Percentiles rank a stretch among this genome's conserved stretches.
phyloP scores from a whole-genome alignment of 2,329 filamentous ascomycete species.

The Aspergillus arachidicola region DNA sequence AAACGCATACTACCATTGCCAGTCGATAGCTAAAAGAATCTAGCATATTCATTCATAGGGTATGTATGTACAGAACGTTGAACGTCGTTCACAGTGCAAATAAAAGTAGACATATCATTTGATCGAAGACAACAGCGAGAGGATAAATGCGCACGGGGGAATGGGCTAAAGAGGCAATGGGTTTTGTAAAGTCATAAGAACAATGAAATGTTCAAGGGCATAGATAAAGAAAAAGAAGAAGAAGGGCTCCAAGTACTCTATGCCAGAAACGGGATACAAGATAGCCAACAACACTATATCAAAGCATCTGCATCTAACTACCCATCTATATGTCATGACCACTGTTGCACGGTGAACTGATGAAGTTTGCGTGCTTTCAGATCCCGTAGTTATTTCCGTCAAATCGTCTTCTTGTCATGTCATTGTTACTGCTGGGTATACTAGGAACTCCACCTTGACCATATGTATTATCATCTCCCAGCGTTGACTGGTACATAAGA shows the following conservation, averaged over 20 bases:
- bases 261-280: neutral
- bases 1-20: neutral
- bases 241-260: neutral
- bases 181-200: neutral
- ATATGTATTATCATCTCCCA: constrained; percentile 23
- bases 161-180: neutral
- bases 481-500: constrained; percentile 40
- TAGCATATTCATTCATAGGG: constrained; percentile 3
- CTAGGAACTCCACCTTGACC: constrained; percentile 15
- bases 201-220: neutral
- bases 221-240: neutral
- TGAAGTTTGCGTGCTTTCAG: constrained; percentile 4
- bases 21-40: neutral
- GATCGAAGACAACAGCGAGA: neutral
- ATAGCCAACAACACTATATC: constrained; percentile 1
- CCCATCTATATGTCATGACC: neutral
- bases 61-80: constrained; percentile 9
- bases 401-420: constrained; percentile 26
- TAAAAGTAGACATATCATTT: neutral
- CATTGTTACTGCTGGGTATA: neutral
- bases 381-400: constrained; percentile 29
- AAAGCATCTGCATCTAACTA: neutral
- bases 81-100: constrained; percentile 1
- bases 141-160: neutral
- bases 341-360: neutral